Evolutionary conservation across 257 asterid species (phyloP).

Genomic region (Gynochthodes officinalis): DNA sequence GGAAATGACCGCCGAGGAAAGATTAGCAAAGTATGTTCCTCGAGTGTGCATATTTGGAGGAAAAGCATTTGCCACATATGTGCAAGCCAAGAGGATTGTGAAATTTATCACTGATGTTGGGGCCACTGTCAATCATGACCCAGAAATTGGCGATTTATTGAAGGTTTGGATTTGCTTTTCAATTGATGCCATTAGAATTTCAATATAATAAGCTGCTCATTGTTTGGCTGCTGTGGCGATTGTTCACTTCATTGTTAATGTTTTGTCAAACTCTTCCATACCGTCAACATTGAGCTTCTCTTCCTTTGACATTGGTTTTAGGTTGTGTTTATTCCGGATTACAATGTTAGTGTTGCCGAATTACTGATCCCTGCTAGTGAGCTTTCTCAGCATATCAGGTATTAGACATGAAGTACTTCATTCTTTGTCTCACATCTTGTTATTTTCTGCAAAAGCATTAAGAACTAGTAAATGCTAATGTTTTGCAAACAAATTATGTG

Average conservation of each 20-base stretch:
- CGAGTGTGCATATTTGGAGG: conserved; percentile 67
- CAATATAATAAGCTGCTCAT: not conserved
- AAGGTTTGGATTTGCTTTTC: conserved; percentile 33
- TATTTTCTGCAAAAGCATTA: not conserved
- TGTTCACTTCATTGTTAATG: not conserved
- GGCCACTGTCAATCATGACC: conserved; percentile 54
- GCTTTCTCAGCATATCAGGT: conserved; percentile 89
- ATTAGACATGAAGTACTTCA: conserved; percentile 11
- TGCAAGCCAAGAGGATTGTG: conserved; percentile 61
- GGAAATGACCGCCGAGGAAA: conserved; percentile 46
- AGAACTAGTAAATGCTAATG: not conserved
- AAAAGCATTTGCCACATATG: conserved; percentile 56
- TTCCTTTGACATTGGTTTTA: conserved; percentile 23
- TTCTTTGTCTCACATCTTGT: conserved; percentile 4
- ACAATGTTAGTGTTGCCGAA: conserved; percentile 85
- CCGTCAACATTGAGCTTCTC: not conserved
- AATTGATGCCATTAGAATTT: not conserved
- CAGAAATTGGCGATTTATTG: conserved; percentile 53
- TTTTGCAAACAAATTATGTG: not conserved
- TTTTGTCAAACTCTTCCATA: not conserved
- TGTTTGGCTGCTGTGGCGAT: conserved; percentile 2
- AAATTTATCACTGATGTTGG: conserved; percentile 60
- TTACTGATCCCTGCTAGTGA: conserved; percentile 76
- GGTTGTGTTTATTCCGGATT: conserved; percentile 82
- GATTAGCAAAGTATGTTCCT: conserved; percentile 47